phyloP scores from a whole-genome alignment of 345 rosid species.

The Barbarea vulgaris region DNA sequence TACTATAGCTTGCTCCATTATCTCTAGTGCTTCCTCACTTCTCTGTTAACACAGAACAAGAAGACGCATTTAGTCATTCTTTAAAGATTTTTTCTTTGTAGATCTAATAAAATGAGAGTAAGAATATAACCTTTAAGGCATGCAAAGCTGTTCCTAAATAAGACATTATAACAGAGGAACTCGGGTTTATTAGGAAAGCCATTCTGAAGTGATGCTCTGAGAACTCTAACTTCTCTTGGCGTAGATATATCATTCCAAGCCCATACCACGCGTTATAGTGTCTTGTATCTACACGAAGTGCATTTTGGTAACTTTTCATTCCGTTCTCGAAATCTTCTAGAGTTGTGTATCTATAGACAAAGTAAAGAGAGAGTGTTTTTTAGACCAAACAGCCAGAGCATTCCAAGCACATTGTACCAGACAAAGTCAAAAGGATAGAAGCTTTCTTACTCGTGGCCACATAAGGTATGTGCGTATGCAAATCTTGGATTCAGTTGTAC shows the following conservation, averaged over 20 bases:
- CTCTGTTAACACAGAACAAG: constrained; percentile 50
- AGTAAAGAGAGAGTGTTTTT: constrained; percentile 14
- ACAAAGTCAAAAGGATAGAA: neutral
- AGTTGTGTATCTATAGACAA: constrained; percentile 67
- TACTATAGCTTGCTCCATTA: constrained; percentile 88
- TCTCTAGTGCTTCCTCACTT: constrained; percentile 81
- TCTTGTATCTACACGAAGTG: constrained; percentile 86
- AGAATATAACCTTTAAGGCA: constrained; percentile 62
- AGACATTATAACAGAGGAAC: constrained; percentile 95
- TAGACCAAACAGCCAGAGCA: constrained; percentile 18
- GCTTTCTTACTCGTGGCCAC: constrained; percentile 91
- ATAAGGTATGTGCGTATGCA: constrained; percentile 93
- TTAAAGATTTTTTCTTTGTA: neutral
- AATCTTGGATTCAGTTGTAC: constrained; percentile 85
- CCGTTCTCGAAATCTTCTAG: constrained; percentile 96
- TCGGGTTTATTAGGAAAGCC: constrained; percentile 84
- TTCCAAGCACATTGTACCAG: neutral
- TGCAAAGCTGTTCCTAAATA: constrained; percentile 92
- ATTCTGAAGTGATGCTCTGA: constrained; percentile 93
- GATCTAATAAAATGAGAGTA: constrained; percentile 1
- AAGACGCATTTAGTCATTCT: constrained; percentile 19
- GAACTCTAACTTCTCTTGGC: constrained; percentile 94
- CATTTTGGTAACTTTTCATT: constrained; percentile 88
- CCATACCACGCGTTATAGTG: constrained; percentile 99
- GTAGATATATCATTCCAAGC: constrained; percentile 91